phyloP scores from a whole-genome alignment of 257 asterid genomes.

The Primulina eburnea region DNA sequence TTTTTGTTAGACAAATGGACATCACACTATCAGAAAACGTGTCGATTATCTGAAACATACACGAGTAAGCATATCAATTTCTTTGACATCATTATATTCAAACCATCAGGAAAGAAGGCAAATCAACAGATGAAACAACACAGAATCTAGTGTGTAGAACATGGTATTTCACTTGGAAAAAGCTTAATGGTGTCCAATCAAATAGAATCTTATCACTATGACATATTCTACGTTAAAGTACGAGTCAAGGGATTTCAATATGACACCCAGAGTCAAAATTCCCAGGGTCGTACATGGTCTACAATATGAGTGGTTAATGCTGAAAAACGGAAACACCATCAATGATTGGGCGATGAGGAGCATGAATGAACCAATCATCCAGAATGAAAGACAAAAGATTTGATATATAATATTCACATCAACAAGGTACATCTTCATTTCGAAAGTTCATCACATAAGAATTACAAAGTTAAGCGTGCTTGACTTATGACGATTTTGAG shows the following conservation, averaged over 20 bases:
- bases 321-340: too few species aligned
- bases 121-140: slow-evolving; percentile 3
- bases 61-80: neutral
- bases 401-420: too few species aligned
- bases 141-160: neutral
- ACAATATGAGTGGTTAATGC: too few species aligned
- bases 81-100: neutral
- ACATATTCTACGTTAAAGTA: neutral
- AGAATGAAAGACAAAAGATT: too few species aligned
- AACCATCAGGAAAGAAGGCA: neutral
- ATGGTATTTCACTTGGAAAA: neutral
- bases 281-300: too few species aligned
- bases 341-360: too few species aligned
- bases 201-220: slow-evolving; percentile 1
- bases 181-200: slow-evolving; percentile 1
- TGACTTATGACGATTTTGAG: too few species aligned
- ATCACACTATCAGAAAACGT: slow-evolving; percentile 80
- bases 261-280: too few species aligned
- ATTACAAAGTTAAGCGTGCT: too few species aligned
- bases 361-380: too few species aligned
- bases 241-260: neutral
- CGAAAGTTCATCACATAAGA: too few species aligned
- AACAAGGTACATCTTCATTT: too few species aligned
- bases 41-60: slow-evolving; percentile 62
- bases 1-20: slow-evolving; percentile 82